Conservation (phyloP, 2,329 filamentous ascomycete genomes). For the Fusarium xyrophilum region DNA sequence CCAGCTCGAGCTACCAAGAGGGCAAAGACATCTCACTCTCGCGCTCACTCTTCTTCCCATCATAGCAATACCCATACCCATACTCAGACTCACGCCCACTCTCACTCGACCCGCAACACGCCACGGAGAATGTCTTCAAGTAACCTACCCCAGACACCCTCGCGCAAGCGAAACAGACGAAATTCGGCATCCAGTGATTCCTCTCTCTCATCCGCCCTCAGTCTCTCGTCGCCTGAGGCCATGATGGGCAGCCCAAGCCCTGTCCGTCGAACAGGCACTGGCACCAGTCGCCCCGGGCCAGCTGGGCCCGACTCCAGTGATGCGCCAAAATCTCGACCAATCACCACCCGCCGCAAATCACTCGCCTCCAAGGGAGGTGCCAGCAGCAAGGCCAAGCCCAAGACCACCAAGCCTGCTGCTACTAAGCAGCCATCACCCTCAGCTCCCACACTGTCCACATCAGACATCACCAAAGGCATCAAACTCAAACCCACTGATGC, state of each 20-base stretch:
- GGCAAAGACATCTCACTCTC: slow-evolving; percentile 45
- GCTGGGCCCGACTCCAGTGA: slow-evolving; percentile 44
- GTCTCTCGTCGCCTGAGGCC: slow-evolving; percentile 50
- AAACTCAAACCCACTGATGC: slow-evolving; percentile 25
- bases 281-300: slow-evolving; percentile 33
- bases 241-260: slow-evolving; percentile 43
- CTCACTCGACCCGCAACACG: slow-evolving; percentile 37
- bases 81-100: slow-evolving; percentile 20
- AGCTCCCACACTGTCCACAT: slow-evolving; percentile 34
- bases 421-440: slow-evolving; percentile 47
- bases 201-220: slow-evolving; percentile 51
- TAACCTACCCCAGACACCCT: slow-evolving; percentile 46
- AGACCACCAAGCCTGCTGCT: slow-evolving; percentile 46
- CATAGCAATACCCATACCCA: slow-evolving; percentile 4
- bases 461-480: slow-evolving; percentile 23
- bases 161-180: slow-evolving; percentile 46
- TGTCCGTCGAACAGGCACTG: slow-evolving; percentile 39
- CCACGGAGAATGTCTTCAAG: slow-evolving; percentile 39
- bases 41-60: slow-evolving; percentile 30
- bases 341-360: slow-evolving; percentile 51
- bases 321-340: slow-evolving; percentile 51
- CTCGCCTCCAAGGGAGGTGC: slow-evolving; percentile 47
- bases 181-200: slow-evolving; percentile 53
- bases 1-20: slow-evolving; percentile 47
- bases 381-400: slow-evolving; percentile 43